Evolutionary conservation across 2,329 filamentous ascomycete species (phyloP), one percentile per base, ranked within the genome.

Genomic region (Colletotrichum sp.): DNA sequence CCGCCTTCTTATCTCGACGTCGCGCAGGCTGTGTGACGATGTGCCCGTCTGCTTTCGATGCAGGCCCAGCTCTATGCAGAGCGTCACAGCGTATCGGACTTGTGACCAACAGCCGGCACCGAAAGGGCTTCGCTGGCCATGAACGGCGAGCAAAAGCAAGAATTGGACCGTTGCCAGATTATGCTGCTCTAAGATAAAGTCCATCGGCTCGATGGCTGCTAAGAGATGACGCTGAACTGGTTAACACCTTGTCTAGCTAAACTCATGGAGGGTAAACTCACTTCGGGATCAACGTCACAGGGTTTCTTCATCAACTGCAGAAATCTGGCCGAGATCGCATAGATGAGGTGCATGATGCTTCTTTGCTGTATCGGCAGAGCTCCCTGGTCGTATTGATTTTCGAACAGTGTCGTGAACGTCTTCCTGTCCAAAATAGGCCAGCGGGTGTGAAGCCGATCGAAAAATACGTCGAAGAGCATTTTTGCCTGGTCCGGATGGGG

Each of bases 101-200:
- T 83, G 82, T 2, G 81, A 81, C 83, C 83, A 85, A 5, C 83
- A 80, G 0, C 83, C 83, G 1, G 83, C 81, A 10, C 83, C 83
- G n/a, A 82, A 80, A 1, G 83, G 82, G 5, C 82, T 80, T 21
- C 83, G 77, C n/a, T 83, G 80, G 12, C 82, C 81, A 26, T 84
- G 82, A 1, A 85, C 78, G 0, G 82, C 83, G 3, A 85, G 79
- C 0, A 85, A 74, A 0, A 84, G 69, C 3, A 85, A 77, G 15
- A 82, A 80, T 59, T 83, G 81, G 0, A 84, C 82, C 0, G 82
- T 83, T 1, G 80, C 78, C 6, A 82, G 78, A 69, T 84, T 82
- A 61, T 84, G 81, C 61, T 81, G 79, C 63, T 83, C 80, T 2
- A 85, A 77, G 10, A 85, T 81, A 6, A 78, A 78, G 66, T 84